Percentiles rank a stretch among this genome's conserved stretches.
phyloP scores from a whole-genome alignment of 306 rosid species.

The Cicer chorassanicum region DNA sequence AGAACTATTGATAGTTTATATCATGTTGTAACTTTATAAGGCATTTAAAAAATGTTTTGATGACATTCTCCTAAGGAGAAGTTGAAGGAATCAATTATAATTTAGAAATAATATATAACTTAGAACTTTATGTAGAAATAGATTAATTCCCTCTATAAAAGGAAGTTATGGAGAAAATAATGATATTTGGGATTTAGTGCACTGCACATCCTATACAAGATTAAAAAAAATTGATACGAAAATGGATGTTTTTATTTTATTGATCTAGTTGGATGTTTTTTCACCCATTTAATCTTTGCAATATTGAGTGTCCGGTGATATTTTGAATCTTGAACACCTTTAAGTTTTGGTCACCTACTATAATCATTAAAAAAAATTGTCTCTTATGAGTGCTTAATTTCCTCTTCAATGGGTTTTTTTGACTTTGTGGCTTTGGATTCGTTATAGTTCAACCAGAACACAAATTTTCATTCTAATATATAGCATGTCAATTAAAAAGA shows the following conservation, averaged over 20 bases:
- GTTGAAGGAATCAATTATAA: constrained; percentile 39
- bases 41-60: constrained; percentile 34
- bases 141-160: constrained; percentile 34
- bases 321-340: constrained; percentile 44
- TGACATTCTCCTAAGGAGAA: constrained; percentile 73
- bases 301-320: constrained; percentile 34
- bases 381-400: constrained; percentile 37
- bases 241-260: too few relatives aligned
- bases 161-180: constrained; percentile 30
- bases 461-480: constrained; percentile 18
- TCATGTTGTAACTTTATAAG: background rate
- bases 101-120: constrained; percentile 22
- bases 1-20: constrained; percentile 6
- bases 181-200: constrained; percentile 37
- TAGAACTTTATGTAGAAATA: background rate
- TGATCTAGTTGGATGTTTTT: constrained; percentile 6
- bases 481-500: constrained; percentile 16
- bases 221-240: background rate
- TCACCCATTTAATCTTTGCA: constrained; percentile 41
- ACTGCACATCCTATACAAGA: constrained; percentile 45
- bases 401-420: constrained; percentile 59
- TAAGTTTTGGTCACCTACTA: constrained; percentile 61
- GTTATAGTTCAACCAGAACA: constrained; percentile 34
- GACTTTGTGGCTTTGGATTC: constrained; percentile 58
- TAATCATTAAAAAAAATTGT: constrained; percentile 45